phyloP scores from a whole-genome alignment of 306 rosid species.

The Alnus rubra region DNA sequence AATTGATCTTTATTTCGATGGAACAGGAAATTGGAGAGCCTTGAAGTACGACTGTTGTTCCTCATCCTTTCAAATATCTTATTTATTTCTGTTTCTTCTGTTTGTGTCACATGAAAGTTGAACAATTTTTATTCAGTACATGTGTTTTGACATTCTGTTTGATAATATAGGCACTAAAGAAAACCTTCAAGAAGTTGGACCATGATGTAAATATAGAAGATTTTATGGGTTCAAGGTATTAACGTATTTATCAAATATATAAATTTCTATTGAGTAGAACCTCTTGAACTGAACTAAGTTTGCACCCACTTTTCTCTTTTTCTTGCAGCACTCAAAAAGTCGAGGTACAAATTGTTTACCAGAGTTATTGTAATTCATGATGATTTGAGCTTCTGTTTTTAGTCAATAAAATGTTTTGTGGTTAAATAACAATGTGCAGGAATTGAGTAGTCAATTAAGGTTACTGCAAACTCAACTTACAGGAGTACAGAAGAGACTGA shows the following conservation, averaged over 20 bases:
- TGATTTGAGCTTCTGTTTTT: conserved; percentile 28
- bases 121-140: conserved; percentile 13
- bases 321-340: conserved; percentile 64
- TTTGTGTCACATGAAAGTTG: conserved; percentile 1
- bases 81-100: conserved; percentile 19
- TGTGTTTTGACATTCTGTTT: conserved; percentile 29
- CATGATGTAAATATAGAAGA: conserved; percentile 74
- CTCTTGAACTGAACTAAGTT: conserved; percentile 26
- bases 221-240: conserved; percentile 64
- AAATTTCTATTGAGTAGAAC: conserved; percentile 20
- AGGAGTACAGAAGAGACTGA: conserved; percentile 68
- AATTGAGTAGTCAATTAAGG: conserved; percentile 47
- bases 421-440: conserved; percentile 46
- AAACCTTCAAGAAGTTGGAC: conserved; percentile 83
- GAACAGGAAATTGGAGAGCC: conserved; percentile 82
- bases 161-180: conserved; percentile 62
- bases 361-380: conserved; percentile 17
- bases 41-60: conserved; percentile 59
- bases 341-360: conserved; percentile 49
- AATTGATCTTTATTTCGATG: conserved; percentile 32
- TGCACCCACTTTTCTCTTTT: conserved; percentile 2
- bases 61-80: conserved; percentile 16
- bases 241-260: conserved; percentile 19
- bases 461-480: conserved; percentile 51
- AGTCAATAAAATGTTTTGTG: conserved; percentile 24